These are phyloP conservation scores for Schizochytrium sp. DNA, from an alignment of 108 stramenopile genomes.

Conservation along the genomic window DNA sequence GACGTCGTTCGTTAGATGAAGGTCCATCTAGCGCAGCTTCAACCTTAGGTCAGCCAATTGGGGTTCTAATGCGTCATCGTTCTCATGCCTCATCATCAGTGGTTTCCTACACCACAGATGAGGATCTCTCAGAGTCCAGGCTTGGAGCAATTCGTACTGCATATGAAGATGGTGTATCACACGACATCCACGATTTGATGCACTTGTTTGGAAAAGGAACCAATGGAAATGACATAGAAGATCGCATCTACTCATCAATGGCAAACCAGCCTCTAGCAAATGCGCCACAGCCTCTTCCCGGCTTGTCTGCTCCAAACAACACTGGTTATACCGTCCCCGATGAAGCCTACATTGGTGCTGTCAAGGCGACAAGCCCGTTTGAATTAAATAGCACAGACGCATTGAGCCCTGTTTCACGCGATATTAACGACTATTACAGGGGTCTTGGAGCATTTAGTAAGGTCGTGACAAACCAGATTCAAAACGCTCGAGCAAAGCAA, in stretches of 20 bases:
- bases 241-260: neutral
- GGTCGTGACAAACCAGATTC: neutral
- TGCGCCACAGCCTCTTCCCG: neutral
- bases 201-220: no score
- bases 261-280: neutral
- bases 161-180: neutral
- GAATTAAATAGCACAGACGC: neutral
- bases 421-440: constrained; percentile 52
- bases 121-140: constrained; percentile 7
- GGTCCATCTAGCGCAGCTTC: neutral
- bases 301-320: neutral
- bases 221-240: neutral
- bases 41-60: constrained; percentile 31
- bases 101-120: constrained; percentile 46
- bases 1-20: constrained; percentile 49
- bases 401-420: constrained; percentile 11
- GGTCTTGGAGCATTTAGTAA: neutral
- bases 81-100: constrained; percentile 53
- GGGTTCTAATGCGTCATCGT: constrained; percentile 41
- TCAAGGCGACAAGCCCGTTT: constrained; percentile 8
- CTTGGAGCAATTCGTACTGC: neutral
- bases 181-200: no score
- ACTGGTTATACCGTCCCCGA: neutral
- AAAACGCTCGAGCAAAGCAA: neutral
- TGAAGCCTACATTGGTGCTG: constrained; percentile 1